These are phyloP conservation scores for Kwoniella europaea DNA, from an alignment of 768 basidiomycete genomes.

Conservation along the genomic window DNA sequence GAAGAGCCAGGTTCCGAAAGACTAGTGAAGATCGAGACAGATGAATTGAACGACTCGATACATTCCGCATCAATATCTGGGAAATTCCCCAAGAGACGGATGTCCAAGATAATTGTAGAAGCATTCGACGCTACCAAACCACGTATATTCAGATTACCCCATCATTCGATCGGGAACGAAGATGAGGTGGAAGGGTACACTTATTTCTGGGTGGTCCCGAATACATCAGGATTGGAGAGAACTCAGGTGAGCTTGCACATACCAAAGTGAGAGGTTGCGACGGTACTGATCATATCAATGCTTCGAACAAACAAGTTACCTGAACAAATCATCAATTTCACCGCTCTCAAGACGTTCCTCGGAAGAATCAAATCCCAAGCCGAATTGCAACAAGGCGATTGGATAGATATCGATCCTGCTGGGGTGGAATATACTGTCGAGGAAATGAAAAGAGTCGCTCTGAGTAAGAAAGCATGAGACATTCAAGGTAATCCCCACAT, in stretches of 20 bases:
- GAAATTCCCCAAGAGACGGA: conserved; percentile 6
- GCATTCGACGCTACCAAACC: conserved; percentile 47
- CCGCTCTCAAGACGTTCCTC: conserved; percentile 26
- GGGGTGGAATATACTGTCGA: conserved; percentile 32
- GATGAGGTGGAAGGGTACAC: conserved; percentile 62
- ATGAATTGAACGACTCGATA: not conserved
- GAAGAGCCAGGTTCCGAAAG: not conserved
- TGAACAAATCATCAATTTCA: conserved; percentile 40
- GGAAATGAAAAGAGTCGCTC: conserved; percentile 5
- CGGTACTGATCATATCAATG: conserved; percentile 11
- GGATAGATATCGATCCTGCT: conserved; percentile 27
- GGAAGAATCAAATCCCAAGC: conserved; percentile 5
- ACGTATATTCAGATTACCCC: conserved; percentile 32
- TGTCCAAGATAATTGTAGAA: conserved; percentile 1
- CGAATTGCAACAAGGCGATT: not conserved
- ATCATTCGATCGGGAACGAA: not conserved
- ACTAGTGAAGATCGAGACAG: not conserved
- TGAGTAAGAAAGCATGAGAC: not conserved
- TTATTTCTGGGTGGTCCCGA: conserved; percentile 75
- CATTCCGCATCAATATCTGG: not conserved
- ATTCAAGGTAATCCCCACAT: too few relatives aligned
- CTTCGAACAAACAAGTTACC: conserved; percentile 27
- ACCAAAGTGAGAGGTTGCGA: too few relatives aligned
- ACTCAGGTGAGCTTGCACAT: conserved; percentile 65
- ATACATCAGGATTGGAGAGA: conserved; percentile 74